Evolutionary conservation across 306 rosid genomes (phyloP), one percentile per base, ranked within the genome.

Genomic region (Pterocarpus macrocarpus): DNA sequence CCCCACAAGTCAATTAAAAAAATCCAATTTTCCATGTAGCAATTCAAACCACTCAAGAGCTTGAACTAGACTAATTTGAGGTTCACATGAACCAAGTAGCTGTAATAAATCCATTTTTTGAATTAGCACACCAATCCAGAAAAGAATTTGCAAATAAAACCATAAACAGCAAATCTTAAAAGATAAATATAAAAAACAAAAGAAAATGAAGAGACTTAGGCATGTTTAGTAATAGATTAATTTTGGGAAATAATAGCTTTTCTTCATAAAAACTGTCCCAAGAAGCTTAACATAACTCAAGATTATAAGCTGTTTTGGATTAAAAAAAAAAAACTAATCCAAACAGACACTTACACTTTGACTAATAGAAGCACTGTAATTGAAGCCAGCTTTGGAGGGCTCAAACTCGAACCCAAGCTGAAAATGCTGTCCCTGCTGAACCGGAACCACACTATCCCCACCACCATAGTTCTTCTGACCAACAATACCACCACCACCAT

Each of bases 401-500:
- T 94, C 95, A 43, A 81, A 92, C 4, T 89, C 94, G 80, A 89
- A 84, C 2, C 89, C 92, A 80, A 86, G 83, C 43, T 90, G 97
- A 86, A 85, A 92, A 55, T 82, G 85, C 15, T 86, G 92, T 36
- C 59, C 80, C 35, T 82, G 92, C 49, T 88, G 95, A 83, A 93
- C 92, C 0, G 99, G 99, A 52, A 95, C 99, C 8, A 91, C 91
- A 49, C 97, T 89, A 44, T 92, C 97, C 5, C 57, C 57, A 50
- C 57, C 57, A 50, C 57, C 88, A 58, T 83, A 88, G 66, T 38
- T 81, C 74, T 74, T 86, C 30, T 76, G 88, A 52, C 88, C 77
- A 76, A 85, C 28, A 22, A 22, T 22, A 43, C 47, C 88, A 41
- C 80, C 68, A 9, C 66, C 83, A 65, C 76, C 78, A 16, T 77